These are phyloP conservation scores for Fusarium caatingaense DNA, from an alignment of 2,329 filamentous ascomycete genomes.

Conservation along the genomic window DNA sequence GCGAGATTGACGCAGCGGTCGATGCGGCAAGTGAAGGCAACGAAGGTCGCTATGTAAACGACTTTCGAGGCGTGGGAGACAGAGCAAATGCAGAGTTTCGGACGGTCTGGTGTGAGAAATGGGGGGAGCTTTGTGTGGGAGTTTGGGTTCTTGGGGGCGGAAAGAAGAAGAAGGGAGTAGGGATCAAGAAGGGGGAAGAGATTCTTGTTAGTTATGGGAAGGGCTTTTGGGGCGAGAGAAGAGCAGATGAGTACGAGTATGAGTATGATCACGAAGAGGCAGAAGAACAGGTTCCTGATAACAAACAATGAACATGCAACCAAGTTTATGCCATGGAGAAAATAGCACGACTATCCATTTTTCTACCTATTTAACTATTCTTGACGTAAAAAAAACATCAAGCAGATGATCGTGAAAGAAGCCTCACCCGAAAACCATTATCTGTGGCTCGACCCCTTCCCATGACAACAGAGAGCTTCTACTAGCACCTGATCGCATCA, in stretches of 20 bases:
- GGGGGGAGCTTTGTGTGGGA: constrained; percentile 65
- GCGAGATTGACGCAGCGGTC: constrained; percentile 66
- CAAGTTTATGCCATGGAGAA: neutral
- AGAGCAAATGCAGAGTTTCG: constrained; percentile 69
- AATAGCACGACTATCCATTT: neutral
- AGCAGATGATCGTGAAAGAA: neutral
- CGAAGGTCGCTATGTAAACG: constrained; percentile 74
- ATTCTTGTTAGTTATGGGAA: constrained; percentile 75
- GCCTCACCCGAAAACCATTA: no score
- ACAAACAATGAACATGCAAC: neutral
- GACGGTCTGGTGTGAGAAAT: constrained; percentile 66
- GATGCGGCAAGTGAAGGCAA: constrained; percentile 70
- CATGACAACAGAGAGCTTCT: neutral
- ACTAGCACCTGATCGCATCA: neutral
- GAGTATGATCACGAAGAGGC: constrained; percentile 8
- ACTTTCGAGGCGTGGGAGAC: constrained; percentile 69
- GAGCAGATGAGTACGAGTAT: constrained; percentile 22
- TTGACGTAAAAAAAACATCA: neutral
- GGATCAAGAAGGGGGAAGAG: constrained; percentile 70
- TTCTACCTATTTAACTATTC: neutral
- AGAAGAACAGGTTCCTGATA: constrained; percentile 1
- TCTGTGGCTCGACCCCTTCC: neutral
- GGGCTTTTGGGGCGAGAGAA: constrained; percentile 69
- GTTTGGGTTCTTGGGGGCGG: constrained; percentile 63
- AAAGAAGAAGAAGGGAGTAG: constrained; percentile 40